Evolutionary conservation across 495 filamentous ascomycete species (phyloP).

Genomic region (Penicillium cosmopolitanum): DNA sequence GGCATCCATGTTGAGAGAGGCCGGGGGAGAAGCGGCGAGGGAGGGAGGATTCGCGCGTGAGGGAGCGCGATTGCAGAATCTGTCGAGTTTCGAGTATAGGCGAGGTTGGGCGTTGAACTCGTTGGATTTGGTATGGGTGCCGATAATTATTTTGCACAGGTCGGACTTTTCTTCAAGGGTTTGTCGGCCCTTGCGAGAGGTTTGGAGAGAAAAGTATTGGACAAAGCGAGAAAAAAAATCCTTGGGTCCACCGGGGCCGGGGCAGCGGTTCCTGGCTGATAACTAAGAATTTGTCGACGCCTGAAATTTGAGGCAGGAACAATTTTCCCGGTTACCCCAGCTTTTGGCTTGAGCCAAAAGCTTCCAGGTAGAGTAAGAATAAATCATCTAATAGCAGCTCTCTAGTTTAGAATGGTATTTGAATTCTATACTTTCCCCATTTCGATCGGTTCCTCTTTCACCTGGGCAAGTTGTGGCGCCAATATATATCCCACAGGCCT

Average conservation of each 20-base stretch:
- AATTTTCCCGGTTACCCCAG: not conserved
- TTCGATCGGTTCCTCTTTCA: too few relatives aligned
- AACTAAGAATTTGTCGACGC: conserved; percentile 5
- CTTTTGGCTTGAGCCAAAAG: not conserved
- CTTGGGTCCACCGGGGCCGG: not conserved
- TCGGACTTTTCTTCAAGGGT: not conserved
- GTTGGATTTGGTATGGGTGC: not conserved
- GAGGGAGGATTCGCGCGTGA: not conserved
- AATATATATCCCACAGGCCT: too few relatives aligned
- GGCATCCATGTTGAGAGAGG: conserved; percentile 59
- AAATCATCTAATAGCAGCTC: too few relatives aligned
- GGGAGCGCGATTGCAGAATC: not conserved
- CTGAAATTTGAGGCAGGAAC: not conserved
- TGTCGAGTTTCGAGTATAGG: not conserved
- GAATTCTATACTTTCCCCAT: too few relatives aligned
- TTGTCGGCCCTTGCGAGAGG: not conserved
- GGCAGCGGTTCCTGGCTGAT: conserved; percentile 5
- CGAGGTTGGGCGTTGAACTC: not conserved
- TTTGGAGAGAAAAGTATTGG: conserved; percentile 2
- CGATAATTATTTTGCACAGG: not conserved
- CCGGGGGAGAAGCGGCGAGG: not conserved
- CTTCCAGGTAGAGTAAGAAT: too few relatives aligned
- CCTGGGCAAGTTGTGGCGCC: too few relatives aligned
- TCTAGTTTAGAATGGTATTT: too few relatives aligned
- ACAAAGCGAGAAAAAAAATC: conserved; percentile 9